Conservation (phyloP, 2,329 filamentous ascomycete species). For the Coniella vitis region DNA sequence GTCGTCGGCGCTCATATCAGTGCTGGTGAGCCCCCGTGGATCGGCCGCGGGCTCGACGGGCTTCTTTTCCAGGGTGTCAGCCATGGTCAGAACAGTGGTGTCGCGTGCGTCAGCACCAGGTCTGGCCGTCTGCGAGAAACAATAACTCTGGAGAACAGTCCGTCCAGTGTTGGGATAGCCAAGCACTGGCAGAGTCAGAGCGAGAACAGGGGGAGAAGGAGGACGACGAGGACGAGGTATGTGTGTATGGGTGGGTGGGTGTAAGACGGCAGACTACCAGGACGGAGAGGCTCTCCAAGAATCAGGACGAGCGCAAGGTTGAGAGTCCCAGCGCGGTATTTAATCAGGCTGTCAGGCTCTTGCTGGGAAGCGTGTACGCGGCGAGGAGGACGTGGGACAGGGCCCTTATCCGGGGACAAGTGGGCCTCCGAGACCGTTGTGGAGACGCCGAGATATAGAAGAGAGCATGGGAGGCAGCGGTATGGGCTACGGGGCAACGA, state of each 20-base stretch:
- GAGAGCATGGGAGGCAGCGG: background rate
- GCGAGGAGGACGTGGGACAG: background rate
- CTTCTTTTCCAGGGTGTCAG: slow-evolving; percentile 3
- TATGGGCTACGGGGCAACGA: background rate
- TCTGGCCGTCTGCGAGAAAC: background rate
- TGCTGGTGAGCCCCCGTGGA: background rate
- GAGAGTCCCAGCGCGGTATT: slow-evolving; percentile 1
- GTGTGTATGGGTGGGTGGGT: background rate
- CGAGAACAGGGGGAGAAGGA: background rate
- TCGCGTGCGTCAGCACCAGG: background rate
- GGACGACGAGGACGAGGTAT: background rate
- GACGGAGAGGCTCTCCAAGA: too few relatives aligned
- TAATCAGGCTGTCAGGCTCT: background rate
- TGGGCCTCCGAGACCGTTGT: background rate
- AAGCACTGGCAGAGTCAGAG: background rate
- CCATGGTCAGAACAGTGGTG: slow-evolving; percentile 2
- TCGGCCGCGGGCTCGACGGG: background rate
- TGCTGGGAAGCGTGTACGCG: background rate
- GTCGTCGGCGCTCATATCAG: slow-evolving; percentile 15
- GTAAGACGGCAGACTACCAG: background rate
- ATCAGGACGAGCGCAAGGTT: too few relatives aligned
- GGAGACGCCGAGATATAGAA: slow-evolving; percentile 1
- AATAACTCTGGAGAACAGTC: background rate
- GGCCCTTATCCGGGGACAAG: slow-evolving; percentile 1
- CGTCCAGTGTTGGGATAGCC: too few relatives aligned